Percentiles rank a stretch among this genome's conserved stretches.
phyloP scores from a whole-genome alignment of 148 eudicot genomes.

The Chenopodium suecicum region DNA sequence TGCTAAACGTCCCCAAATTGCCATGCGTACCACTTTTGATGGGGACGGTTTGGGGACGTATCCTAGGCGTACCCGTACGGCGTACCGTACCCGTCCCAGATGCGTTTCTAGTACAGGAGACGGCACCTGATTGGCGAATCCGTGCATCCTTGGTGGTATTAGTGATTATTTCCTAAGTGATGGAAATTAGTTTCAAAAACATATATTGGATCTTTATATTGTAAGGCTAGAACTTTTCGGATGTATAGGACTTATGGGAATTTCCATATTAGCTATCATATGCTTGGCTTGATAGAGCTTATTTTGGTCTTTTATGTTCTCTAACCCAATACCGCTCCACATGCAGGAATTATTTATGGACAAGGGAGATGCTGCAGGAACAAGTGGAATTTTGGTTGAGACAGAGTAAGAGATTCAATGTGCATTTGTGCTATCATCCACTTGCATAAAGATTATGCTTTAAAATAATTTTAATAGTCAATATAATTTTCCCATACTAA shows the following conservation, averaged over 20 bases:
- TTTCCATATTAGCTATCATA: background rate
- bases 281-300: background rate
- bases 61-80: too few species aligned
- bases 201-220: background rate
- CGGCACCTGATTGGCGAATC: too few species aligned
- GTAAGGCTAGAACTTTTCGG: background rate
- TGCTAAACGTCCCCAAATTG: too few species aligned
- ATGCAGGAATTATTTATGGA: constrained; percentile 68
- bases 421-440: background rate
- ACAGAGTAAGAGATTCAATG: constrained; percentile 39
- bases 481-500: background rate
- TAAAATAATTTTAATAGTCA: background rate
- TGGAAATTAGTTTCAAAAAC: background rate
- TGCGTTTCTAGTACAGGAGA: too few species aligned
- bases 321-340: background rate
- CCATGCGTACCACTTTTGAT: too few species aligned
- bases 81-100: too few species aligned
- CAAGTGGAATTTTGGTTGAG: constrained; percentile 40
- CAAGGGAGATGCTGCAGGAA: constrained; percentile 59
- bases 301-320: background rate
- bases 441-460: background rate
- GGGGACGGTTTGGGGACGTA: too few species aligned
- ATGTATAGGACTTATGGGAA: background rate
- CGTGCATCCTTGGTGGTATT: background rate
- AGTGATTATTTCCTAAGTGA: background rate